Evolutionary conservation across 2,329 filamentous ascomycete genomes (phyloP).

Genomic region (Fusarium humuli): DNA sequence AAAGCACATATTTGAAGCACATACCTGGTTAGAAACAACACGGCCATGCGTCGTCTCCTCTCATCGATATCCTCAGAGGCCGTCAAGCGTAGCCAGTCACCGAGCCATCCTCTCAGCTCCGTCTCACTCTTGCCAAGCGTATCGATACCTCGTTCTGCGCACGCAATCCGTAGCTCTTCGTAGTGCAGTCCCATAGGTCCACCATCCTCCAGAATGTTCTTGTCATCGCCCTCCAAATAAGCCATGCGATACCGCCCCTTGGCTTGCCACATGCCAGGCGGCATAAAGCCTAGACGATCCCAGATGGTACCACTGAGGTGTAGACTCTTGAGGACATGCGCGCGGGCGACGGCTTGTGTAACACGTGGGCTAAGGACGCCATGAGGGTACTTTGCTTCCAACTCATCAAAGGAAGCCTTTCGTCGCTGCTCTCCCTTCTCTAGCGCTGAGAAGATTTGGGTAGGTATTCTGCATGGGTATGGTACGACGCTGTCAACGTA

Average conservation of each 20-base stretch:
- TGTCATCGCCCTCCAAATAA: constrained; percentile 78
- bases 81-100: constrained; percentile 62
- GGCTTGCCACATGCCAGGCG: constrained; percentile 64
- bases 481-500: constrained; percentile 79
- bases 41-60: constrained; percentile 54
- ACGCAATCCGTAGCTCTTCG: constrained; percentile 76
- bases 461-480: constrained; percentile 83
- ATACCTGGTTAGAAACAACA: constrained; percentile 57
- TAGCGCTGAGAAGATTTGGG: constrained; percentile 71
- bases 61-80: constrained; percentile 53
- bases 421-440: constrained; percentile 67
- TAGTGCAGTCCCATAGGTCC: constrained; percentile 66
- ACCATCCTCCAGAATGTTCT: constrained; percentile 71
- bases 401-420: constrained; percentile 59
- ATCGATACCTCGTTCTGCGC: constrained; percentile 75
- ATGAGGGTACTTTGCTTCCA: constrained; percentile 50
- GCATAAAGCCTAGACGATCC: constrained; percentile 62
- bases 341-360: constrained; percentile 46
- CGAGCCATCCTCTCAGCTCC: constrained; percentile 62
- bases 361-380: constrained; percentile 53
- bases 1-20: constrained; percentile 21
- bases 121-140: constrained; percentile 67
- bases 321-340: constrained; percentile 58
- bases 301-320: constrained; percentile 61
- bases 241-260: constrained; percentile 66